Evolutionary conservation across 257 asterid species (phyloP), one percentile per base, ranked within the genome.

Genomic region (Orobanche coerulescens): DNA sequence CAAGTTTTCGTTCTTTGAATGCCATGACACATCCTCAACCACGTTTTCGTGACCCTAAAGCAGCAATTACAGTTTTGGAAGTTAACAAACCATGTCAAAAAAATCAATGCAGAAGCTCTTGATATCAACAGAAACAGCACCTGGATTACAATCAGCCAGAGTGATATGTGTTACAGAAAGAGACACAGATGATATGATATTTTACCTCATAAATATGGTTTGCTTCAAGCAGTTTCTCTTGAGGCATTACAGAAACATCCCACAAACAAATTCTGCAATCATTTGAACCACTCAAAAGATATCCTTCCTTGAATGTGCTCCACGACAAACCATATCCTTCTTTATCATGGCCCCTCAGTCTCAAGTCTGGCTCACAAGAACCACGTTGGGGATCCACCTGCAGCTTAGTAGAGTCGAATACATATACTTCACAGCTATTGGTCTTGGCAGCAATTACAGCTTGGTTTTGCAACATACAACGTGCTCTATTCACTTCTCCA

Each of bases 291-390:
- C 98, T 93, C 75, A 89, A 66, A 71, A 93, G 85, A 74, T 75
- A 71, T 11, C 95, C 98, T 71, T 82, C 84, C 64, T 80, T 88
- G 11, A 86, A 74, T 5, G 94, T 68, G 78, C 93, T 93, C 96
- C 96, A 93, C 1, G 97, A 93, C 70, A 93, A 63, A 23, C 97
- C 98, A 79, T 84, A 86, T 16, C 97, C 98, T 86, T 93, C 98
- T 62, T 86, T 82, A 4, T 84, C 82, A 64, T 89, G 98, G 19
- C 98, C 98, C 54, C 69, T 77, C 75, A 93, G 62, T 71, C 78
- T 81, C 84, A 92, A 73, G 67, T 86, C 97, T 15, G 98, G 98
- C 50, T 84, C 75, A 37, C 81, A 82, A 44, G 82, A 73, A 56
- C 71, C 68, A 19, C 55, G 67, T 59, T 74, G 69, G 18, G 69